These are phyloP conservation scores for Dactylellina sp. DNA, from an alignment of 2,329 filamentous ascomycete genomes.

Conservation along the genomic window DNA sequence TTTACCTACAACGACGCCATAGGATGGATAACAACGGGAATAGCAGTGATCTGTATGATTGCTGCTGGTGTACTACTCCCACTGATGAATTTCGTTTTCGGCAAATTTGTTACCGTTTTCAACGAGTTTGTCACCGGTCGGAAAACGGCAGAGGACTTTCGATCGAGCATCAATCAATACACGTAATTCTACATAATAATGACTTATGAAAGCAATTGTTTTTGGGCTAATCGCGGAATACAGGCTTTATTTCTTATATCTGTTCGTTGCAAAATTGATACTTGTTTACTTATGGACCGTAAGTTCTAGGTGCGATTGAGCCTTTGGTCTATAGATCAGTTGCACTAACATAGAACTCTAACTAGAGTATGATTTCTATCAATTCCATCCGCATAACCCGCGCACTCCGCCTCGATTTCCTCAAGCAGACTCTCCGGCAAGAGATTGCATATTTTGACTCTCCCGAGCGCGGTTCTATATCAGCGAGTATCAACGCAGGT, in stretches of 20 bases:
- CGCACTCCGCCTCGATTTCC: constrained; percentile 23
- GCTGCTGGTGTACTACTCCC: constrained; percentile 66
- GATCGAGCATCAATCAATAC: constrained; percentile 55
- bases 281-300: constrained; percentile 73
- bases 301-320: constrained; percentile 57
- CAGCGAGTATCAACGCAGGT: constrained; percentile 70
- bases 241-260: constrained; percentile 73
- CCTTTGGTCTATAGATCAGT: too few relatives aligned
- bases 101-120: constrained; percentile 67
- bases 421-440: constrained; percentile 67
- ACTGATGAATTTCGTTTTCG: constrained; percentile 69
- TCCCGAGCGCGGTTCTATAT: constrained; percentile 59
- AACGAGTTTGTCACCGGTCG: constrained; percentile 64
- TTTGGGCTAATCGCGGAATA: neutral
- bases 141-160: constrained; percentile 62
- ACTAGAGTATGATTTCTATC: constrained; percentile 25
- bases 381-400: constrained; percentile 26
- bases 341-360: constrained; percentile 67
- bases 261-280: constrained; percentile 75
- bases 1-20: constrained; percentile 28
- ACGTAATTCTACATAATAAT: constrained; percentile 37
- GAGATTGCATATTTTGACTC: constrained; percentile 76
- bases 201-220: too few relatives aligned
- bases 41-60: constrained; percentile 59
- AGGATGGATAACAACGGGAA: constrained; percentile 24